These are phyloP conservation scores for Austroboletus niveus DNA, from an alignment of 1,284 basidiomycete species.

Conservation along the genomic window DNA sequence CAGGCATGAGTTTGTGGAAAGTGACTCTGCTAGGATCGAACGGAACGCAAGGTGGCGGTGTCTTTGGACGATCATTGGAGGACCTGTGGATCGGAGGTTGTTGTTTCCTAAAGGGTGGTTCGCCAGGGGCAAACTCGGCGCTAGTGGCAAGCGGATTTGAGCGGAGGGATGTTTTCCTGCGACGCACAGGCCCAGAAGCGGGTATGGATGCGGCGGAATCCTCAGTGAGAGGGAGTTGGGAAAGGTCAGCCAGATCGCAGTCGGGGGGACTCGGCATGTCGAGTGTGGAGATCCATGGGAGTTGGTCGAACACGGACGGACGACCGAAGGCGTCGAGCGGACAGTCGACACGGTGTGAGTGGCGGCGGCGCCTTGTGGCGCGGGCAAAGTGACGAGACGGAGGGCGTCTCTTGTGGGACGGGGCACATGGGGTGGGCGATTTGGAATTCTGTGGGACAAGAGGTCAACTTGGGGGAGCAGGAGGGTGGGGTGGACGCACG, in stretches of 20 bases:
- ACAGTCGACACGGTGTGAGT: constrained; percentile 31
- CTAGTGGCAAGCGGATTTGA: constrained; percentile 43
- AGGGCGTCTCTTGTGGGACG: constrained; percentile 32
- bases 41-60: constrained; percentile 40
- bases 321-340: constrained; percentile 30
- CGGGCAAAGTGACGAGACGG: constrained; percentile 25
- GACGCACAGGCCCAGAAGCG: constrained; percentile 52
- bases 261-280: constrained; percentile 41
- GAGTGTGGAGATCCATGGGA: constrained; percentile 61
- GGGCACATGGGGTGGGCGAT: constrained; percentile 38
- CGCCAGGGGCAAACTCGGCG: constrained; percentile 14
- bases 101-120: constrained; percentile 13
- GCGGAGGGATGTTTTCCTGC: constrained; percentile 50
- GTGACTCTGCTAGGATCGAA: constrained; percentile 46
- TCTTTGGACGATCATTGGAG: constrained; percentile 33
- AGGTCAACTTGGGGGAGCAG: constrained; percentile 8
- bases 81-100: constrained; percentile 15
- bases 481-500: constrained; percentile 17
- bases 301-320: constrained; percentile 47
- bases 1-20: constrained; percentile 63
- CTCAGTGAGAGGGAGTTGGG: constrained; percentile 40
- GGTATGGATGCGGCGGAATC: constrained; percentile 23
- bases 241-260: constrained; percentile 60
- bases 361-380: constrained; percentile 37
- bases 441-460: constrained; percentile 32